Base-by-base conservation (phyloP, 371 early-diverging fungal species). In the Pancytospora philotis region DNA sequence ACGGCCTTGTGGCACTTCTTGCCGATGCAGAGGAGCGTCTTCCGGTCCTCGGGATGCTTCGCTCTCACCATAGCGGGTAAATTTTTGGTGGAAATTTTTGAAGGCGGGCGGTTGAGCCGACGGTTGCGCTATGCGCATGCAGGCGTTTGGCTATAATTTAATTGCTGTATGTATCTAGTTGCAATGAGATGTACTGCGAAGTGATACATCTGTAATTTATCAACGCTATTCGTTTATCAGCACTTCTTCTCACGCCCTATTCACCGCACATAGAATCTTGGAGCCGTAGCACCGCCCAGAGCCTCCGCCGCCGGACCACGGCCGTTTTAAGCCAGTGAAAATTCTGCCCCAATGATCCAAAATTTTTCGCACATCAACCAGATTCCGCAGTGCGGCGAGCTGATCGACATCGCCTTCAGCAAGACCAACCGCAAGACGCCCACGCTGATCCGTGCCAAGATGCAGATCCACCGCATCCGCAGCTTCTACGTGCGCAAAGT, bases 401-500 rank as follows among this genome's bases (percentile, higher is more conserved):
- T 98, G 79, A 85, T 99, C 81, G 98, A 99, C 84, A 94, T 94
- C 75, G 88, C 93, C 69, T 84, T 98, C 71, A 90, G 89, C 66
- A 94, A 94, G 85, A 98, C 97, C 16, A 94, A 97, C 83, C 87
- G 97, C 81, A 94, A 93, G 84, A 97, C 98, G 30, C 96, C 98
- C 10, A 99, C 99, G 13, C 95, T 95, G 71, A 85, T 95, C 68
- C 94, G 93, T 82, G 87, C 89, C 39, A 87, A 89, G 75, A 92
- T 90, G 84, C 86, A 89, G 71, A 93, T 96, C 80, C 84, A 88
- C 28, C 86, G 95, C 80, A 98, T 99, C 76, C 84, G 98, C 69
- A 87, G 88, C 79, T 99, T 99, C 79, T 99, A 99, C 81, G 94
- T 93, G 90, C 88, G 93, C 77, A 99, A 99, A 82, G 93, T 98